A percentile compares a stretch with the other conserved stretches of the same genome.
phyloP scores from a whole-genome alignment of 1,139 yeast species.

The Ogataea hybrid region DNA sequence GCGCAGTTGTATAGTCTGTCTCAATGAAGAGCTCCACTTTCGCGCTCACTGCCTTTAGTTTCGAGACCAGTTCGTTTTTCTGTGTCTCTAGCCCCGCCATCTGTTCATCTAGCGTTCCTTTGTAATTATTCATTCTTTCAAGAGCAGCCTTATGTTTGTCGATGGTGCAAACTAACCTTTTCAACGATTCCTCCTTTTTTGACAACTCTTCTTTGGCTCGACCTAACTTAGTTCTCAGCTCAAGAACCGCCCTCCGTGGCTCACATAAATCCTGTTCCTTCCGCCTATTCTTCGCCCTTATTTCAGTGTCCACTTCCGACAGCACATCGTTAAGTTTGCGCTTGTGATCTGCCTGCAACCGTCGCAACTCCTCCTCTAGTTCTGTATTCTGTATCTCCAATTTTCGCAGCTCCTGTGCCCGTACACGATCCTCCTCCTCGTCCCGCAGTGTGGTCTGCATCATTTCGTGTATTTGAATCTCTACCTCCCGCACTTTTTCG shows the following conservation, averaged over 20 bases:
- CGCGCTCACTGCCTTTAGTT: conserved; percentile 7
- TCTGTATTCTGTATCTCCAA: conserved; percentile 1
- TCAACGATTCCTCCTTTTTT: conserved; percentile 1
- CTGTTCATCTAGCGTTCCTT: conserved; percentile 16
- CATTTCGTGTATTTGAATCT: conserved; percentile 11
- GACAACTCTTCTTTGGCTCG: not conserved
- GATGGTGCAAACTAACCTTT: not conserved
- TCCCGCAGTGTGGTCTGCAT: conserved; percentile 11
- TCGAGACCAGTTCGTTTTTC: conserved; percentile 11
- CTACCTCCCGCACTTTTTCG: conserved; percentile 14
- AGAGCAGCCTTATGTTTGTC: conserved; percentile 4
- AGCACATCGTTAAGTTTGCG: conserved; percentile 6
- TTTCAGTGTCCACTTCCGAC: conserved; percentile 2
- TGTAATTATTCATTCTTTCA: conserved; percentile 4
- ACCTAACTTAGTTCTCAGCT: conserved; percentile 2
- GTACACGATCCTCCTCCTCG: conserved; percentile 10
- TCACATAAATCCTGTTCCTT: not conserved
- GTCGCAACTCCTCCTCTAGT: not conserved
- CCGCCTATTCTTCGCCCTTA: not conserved
- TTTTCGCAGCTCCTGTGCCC: conserved; percentile 4
- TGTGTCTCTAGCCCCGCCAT: conserved; percentile 10
- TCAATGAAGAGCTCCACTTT: conserved; percentile 8
- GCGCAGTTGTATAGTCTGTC: conserved; percentile 2
- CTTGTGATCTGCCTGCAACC: not conserved
- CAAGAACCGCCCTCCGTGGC: conserved; percentile 6